These are phyloP conservation scores for Cnidoscolus chayamansa DNA, from an alignment of 441 rosid genomes.

Conservation along the genomic window DNA sequence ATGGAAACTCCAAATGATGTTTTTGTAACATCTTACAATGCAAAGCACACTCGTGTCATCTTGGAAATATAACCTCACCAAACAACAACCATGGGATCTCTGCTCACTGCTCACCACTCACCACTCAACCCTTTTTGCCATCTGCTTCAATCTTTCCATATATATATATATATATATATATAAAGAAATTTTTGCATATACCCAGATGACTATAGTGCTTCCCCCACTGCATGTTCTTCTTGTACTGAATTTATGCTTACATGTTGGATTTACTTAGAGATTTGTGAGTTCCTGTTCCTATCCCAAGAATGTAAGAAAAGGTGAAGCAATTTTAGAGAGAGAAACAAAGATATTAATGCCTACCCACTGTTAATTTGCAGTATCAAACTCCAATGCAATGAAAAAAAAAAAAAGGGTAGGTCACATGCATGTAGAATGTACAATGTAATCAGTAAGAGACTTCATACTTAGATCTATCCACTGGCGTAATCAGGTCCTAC, in stretches of 20 bases:
- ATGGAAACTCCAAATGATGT: constrained; percentile 28
- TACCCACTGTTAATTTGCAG: neutral
- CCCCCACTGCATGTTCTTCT: constrained; percentile 24
- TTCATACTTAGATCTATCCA: too few relatives aligned
- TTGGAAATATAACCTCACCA: constrained; percentile 29
- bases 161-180: too few relatives aligned
- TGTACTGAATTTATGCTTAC: constrained; percentile 29
- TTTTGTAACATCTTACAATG: constrained; percentile 11
- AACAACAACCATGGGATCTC: constrained; percentile 16
- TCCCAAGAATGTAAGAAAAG: neutral
- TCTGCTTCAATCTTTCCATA: too few relatives aligned
- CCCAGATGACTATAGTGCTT: constrained; percentile 32
- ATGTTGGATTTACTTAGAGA: constrained; percentile 26
- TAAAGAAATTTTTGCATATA: constrained; percentile 1
- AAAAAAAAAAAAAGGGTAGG: neutral
- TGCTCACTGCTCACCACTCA: constrained; percentile 15
- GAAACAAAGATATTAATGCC: neutral
- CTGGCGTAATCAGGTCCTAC: too few relatives aligned
- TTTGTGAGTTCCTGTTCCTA: constrained; percentile 13
- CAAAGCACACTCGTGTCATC: constrained; percentile 35
- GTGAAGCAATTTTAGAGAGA: neutral
- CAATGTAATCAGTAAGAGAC: too few relatives aligned
- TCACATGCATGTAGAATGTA: too few relatives aligned
- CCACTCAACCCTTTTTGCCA: neutral
- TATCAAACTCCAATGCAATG: neutral